These are phyloP conservation scores for Tetragonia tetragonoides DNA, from an alignment of 148 eudicot genomes.

Conservation along the genomic window DNA sequence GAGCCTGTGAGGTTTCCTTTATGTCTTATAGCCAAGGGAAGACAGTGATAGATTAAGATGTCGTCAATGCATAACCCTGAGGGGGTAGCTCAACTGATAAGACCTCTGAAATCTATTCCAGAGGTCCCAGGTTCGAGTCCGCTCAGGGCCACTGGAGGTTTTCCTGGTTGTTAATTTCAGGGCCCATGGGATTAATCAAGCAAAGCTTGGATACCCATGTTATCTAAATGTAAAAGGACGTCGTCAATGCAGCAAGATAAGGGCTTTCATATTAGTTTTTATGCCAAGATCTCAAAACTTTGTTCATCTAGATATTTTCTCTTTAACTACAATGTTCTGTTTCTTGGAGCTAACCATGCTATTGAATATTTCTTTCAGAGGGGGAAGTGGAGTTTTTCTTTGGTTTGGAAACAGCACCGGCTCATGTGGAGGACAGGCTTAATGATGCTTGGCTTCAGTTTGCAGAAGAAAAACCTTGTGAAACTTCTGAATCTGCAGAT, in stretches of 20 bases:
- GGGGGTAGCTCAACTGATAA: too few species aligned
- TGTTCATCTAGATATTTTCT: background rate
- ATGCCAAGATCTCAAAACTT: background rate
- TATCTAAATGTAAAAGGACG: too few species aligned
- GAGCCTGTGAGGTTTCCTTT: background rate
- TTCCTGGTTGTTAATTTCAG: too few species aligned
- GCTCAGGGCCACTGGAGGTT: too few species aligned
- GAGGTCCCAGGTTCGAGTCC: too few species aligned
- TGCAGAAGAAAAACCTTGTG: constrained; percentile 64
- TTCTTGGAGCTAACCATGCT: constrained; percentile 10
- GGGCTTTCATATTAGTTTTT: background rate
- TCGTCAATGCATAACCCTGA: too few species aligned
- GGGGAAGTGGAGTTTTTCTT: constrained; percentile 81
- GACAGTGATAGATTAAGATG: too few species aligned
- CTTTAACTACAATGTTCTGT: background rate
- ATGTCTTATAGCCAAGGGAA: too few species aligned
- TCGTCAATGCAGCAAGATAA: background rate
- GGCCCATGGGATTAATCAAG: too few species aligned
- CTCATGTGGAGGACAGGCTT: constrained; percentile 93
- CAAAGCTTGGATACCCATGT: too few species aligned
- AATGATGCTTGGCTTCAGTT: constrained; percentile 97
- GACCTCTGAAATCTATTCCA: too few species aligned
- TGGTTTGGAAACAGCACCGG: constrained; percentile 98
- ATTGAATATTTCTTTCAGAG: constrained; percentile 27
- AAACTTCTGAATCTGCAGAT: constrained; percentile 38